A percentile compares a stretch with the other conserved stretches of the same genome.
phyloP scores from a whole-genome alignment of 805 yeast genomes.

The Sungouiozyma ichnusensis region DNA sequence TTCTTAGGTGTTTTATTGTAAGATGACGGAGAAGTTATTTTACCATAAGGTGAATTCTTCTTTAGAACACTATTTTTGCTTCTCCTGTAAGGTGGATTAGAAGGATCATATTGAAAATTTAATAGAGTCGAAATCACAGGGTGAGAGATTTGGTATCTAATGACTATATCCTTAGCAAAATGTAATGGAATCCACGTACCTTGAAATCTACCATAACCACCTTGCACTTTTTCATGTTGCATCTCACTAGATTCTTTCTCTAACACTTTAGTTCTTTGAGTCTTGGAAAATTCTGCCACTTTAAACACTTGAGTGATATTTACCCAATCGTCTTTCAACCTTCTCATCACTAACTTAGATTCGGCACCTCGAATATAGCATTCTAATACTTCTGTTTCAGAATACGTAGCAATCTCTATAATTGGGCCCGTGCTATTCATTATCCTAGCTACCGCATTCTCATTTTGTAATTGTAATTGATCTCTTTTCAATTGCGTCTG shows the following conservation, averaged over 20 bases:
- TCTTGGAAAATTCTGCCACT: constrained; percentile 68
- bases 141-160: constrained; percentile 40
- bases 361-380: constrained; percentile 47
- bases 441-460: neutral
- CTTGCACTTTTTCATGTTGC: constrained; percentile 70
- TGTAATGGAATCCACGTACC: constrained; percentile 78
- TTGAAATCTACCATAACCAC: constrained; percentile 77
- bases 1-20: constrained; percentile 28
- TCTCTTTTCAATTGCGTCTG: neutral
- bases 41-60: constrained; percentile 24
- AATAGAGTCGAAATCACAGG: constrained; percentile 41
- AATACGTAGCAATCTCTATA: constrained; percentile 36
- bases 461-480: neutral
- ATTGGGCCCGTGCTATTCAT: constrained; percentile 9
- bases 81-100: constrained; percentile 35
- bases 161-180: constrained; percentile 50
- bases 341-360: constrained; percentile 50
- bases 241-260: constrained; percentile 66
- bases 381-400: constrained; percentile 46
- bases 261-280: constrained; percentile 64
- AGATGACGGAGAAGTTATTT: constrained; percentile 27
- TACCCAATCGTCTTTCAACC: constrained; percentile 89
- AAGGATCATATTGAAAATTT: constrained; percentile 40
- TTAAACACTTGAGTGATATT: constrained; percentile 76
- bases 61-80: constrained; percentile 27